These are phyloP conservation scores for Cucurbita pepo DNA, from an alignment of 306 rosid species.

Conservation along the genomic window DNA sequence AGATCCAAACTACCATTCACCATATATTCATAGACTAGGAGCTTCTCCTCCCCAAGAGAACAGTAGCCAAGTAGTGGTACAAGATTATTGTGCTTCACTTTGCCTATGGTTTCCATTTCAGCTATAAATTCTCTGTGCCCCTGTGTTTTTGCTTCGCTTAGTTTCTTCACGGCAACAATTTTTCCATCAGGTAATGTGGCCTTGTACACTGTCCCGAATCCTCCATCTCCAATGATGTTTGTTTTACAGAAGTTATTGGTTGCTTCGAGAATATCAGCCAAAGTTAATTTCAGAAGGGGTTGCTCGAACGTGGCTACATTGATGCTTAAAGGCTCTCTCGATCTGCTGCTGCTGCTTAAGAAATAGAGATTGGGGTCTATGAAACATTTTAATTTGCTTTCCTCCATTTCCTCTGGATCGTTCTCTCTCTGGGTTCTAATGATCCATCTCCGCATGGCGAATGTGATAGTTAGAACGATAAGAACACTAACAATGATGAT, in stretches of 20 bases:
- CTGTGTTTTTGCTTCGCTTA: conserved; percentile 85
- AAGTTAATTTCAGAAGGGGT: conserved; percentile 76
- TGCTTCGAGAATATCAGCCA: conserved; percentile 63
- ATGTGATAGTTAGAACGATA: conserved; percentile 23
- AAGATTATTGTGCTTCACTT: conserved; percentile 84
- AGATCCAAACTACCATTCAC: conserved; percentile 88
- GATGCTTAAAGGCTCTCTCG: conserved; percentile 88
- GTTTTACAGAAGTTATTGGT: conserved; percentile 94
- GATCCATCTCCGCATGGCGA: conserved; percentile 39
- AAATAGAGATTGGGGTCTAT: conserved; percentile 61
- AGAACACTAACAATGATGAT: conserved; percentile 33
- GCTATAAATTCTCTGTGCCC: conserved; percentile 90
- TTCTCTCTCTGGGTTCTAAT: conserved; percentile 22
- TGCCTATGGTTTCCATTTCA: conserved; percentile 96
- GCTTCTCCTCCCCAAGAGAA: conserved; percentile 80
- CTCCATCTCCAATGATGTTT: conserved; percentile 94
- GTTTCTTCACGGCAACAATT: conserved; percentile 83
- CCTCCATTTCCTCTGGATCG: conserved; percentile 45
- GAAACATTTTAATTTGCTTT: conserved; percentile 47
- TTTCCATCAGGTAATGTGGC: conserved; percentile 73
- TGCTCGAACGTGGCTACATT: conserved; percentile 88
- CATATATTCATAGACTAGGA: conserved; percentile 93
- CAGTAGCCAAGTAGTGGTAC: conserved; percentile 88
- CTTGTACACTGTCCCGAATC: conserved; percentile 90
- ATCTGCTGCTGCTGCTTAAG: conserved; percentile 86